These are phyloP conservation scores for Phytophthora kernoviae DNA, from an alignment of 352 stramenopile species.

Conservation along the genomic window DNA sequence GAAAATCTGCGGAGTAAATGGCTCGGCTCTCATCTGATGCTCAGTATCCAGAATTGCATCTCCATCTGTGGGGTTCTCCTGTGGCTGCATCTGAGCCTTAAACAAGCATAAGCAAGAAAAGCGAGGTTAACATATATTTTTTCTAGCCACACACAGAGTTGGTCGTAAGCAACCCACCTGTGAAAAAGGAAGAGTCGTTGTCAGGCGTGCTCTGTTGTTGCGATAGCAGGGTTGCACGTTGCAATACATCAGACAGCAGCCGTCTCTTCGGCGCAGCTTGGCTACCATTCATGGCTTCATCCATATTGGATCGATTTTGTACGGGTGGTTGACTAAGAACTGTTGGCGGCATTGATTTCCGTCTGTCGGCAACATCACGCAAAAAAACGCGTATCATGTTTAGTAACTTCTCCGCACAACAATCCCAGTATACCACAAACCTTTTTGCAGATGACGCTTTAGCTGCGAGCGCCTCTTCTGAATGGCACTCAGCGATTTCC, in stretches of 20 bases:
- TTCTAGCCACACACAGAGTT: not conserved
- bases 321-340: slow-evolving; percentile 7
- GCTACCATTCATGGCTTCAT: slow-evolving; percentile 4
- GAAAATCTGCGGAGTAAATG: slow-evolving; percentile 58
- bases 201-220: slow-evolving; percentile 33
- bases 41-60: slow-evolving; percentile 69
- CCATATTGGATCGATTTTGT: slow-evolving; percentile 11
- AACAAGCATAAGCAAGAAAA: slow-evolving; percentile 7
- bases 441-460: slow-evolving; percentile 28
- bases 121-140: slow-evolving; percentile 1
- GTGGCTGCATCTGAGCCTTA: slow-evolving; percentile 3
- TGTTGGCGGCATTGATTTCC: slow-evolving; percentile 28
- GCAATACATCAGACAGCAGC: slow-evolving; percentile 58
- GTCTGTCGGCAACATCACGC: slow-evolving; percentile 9
- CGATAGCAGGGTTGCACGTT: slow-evolving; percentile 65
- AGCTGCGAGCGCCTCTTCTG: slow-evolving; percentile 31
- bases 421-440: slow-evolving; percentile 2
- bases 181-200: slow-evolving; percentile 9
- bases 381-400: not conserved
- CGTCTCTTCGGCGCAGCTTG: slow-evolving; percentile 24
- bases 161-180: slow-evolving; percentile 19
- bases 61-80: slow-evolving; percentile 19
- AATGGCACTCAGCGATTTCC: slow-evolving; percentile 43
- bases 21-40: slow-evolving; percentile 59
- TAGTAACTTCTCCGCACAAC: not conserved